A percentile compares a stretch with the other conserved stretches of the same genome.
phyloP scores from a whole-genome alignment of 495 filamentous ascomycete species.

The Haplographium delicatum region DNA sequence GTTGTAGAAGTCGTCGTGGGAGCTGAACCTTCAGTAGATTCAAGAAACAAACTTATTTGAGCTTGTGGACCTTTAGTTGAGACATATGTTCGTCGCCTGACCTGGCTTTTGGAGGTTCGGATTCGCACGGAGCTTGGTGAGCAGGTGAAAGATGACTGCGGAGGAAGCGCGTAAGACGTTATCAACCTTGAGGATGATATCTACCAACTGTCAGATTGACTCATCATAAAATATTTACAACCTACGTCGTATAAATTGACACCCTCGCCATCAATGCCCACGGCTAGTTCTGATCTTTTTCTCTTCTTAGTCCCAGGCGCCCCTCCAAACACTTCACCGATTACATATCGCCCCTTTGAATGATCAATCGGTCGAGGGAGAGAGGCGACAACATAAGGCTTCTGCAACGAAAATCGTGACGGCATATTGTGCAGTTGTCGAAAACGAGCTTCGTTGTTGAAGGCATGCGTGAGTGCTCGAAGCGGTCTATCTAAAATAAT shows the following conservation, averaged over 20 bases:
- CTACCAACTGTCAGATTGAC: slow-evolving; percentile 50
- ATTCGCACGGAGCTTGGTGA: slow-evolving; percentile 69
- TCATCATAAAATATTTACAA: slow-evolving; percentile 60
- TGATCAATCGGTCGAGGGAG: slow-evolving; percentile 61
- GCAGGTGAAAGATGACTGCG: slow-evolving; percentile 72
- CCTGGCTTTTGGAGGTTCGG: slow-evolving; percentile 44
- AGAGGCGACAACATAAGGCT: slow-evolving; percentile 57
- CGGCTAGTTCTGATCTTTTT: slow-evolving; percentile 77
- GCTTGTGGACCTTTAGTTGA: slow-evolving; percentile 33
- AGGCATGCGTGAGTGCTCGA: not conserved
- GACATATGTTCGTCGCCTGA: slow-evolving; percentile 68
- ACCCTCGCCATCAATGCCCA: slow-evolving; percentile 85
- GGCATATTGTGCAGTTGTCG: slow-evolving; percentile 34
- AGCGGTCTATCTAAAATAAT: slow-evolving; percentile 14
- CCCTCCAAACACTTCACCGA: slow-evolving; percentile 65
- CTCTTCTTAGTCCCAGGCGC: slow-evolving; percentile 69
- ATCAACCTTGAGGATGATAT: slow-evolving; percentile 73
- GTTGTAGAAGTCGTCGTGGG: slow-evolving; percentile 1
- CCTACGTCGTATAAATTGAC: slow-evolving; percentile 90
- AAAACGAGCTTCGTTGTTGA: not conserved
- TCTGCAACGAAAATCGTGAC: slow-evolving; percentile 48
- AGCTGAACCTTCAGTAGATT: slow-evolving; percentile 26
- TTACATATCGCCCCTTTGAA: slow-evolving; percentile 51
- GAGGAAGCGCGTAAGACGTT: slow-evolving; percentile 80
- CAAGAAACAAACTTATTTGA: slow-evolving; percentile 50